Base-by-base conservation (phyloP, 1,139 yeast genomes). In the Geotrichum fermentans region DNA sequence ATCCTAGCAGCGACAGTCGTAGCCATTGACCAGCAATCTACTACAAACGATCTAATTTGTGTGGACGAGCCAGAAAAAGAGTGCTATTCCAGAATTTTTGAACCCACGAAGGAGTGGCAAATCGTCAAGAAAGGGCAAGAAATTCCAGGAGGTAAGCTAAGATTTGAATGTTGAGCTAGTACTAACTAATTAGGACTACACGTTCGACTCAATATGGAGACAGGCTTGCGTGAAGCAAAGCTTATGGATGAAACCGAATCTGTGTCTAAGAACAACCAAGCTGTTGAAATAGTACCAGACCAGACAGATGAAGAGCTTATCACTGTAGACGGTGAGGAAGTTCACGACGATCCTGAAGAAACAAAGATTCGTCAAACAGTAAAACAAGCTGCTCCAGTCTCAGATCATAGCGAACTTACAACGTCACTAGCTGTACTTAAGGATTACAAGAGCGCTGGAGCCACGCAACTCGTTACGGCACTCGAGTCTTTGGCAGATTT, bases 101-200 rank as follows among this genome's bases (percentile, higher is more conserved):
- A 65, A 36, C 83, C 96, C 0, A 67, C 80, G 0, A 54, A 62
- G 2, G 77, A 82, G 57, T 89, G 96, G 95, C 81, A 82, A 69
- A 61, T 61, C 1, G 77, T 89, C 7, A 74, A 70, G 62, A 80
- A 76, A 52, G 86, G 83, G 14, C 95, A 85, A 61, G 74, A 76
- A 14, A 73, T 87, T 6, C 95, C 96, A 4, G 41, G 24, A 24
- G 48, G 48, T 45, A 33, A 39, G 43, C 37, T 20, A 3, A 10
- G 13, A n/a, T 21, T n/a, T 5, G 6, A 5, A 37, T 18, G 8
- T 5, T 37, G 13, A 20, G 40, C 14, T 18, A n/a, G 3, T 5
- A 18, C 39, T 21, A 3, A 32, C 20, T 16, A n/a, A 0, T 76
- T 76, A 16, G 96, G 96, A 0, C 68, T 88, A 40, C 95, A 88